These are phyloP conservation scores for Moniliophthora roreri DNA, from an alignment of 1,284 basidiomycete species.

Conservation along the genomic window DNA sequence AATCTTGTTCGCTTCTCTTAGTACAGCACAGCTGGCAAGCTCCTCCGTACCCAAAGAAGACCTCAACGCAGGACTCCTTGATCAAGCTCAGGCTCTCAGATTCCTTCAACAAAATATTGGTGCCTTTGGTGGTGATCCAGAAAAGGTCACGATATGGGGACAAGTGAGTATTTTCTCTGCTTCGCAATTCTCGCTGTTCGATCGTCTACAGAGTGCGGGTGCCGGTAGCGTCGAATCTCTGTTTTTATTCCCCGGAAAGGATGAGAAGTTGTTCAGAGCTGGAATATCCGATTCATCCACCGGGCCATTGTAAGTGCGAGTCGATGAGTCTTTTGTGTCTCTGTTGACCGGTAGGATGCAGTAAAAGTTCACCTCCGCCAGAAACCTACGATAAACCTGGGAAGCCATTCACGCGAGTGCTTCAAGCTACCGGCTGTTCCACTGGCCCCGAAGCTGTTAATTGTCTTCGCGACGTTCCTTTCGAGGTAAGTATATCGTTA, in stretches of 20 bases:
- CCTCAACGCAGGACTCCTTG: constrained; percentile 17
- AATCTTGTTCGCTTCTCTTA: background rate
- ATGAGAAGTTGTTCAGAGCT: constrained; percentile 45
- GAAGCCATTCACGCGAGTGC: constrained; percentile 49
- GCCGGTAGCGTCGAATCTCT: constrained; percentile 55
- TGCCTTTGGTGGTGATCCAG: constrained; percentile 20
- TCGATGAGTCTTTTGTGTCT: no score
- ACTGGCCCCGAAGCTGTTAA: constrained; percentile 36
- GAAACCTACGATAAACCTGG: constrained; percentile 53
- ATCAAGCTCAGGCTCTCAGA: constrained; percentile 16
- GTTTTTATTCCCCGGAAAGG: constrained; percentile 41
- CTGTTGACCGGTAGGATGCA: constrained; percentile 21
- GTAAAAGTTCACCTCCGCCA: constrained; percentile 53
- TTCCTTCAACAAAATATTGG: constrained; percentile 19
- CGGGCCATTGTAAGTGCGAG: constrained; percentile 29
- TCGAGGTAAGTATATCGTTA: constrained; percentile 32
- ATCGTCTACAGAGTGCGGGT: constrained; percentile 64
- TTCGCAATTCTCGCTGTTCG: background rate
- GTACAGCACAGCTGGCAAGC: constrained; percentile 45
- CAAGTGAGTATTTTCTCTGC: background rate
- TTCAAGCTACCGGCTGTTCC: constrained; percentile 45
- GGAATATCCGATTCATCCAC: constrained; percentile 54
- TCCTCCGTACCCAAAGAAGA: constrained; percentile 41
- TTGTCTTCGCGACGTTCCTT: constrained; percentile 49
- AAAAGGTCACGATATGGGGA: constrained; percentile 11